Percentiles rank a stretch among this genome's conserved stretches.
Conservation (phyloP, 2,329 filamentous ascomycete genomes). For the Xylariaceae sp. region DNA sequence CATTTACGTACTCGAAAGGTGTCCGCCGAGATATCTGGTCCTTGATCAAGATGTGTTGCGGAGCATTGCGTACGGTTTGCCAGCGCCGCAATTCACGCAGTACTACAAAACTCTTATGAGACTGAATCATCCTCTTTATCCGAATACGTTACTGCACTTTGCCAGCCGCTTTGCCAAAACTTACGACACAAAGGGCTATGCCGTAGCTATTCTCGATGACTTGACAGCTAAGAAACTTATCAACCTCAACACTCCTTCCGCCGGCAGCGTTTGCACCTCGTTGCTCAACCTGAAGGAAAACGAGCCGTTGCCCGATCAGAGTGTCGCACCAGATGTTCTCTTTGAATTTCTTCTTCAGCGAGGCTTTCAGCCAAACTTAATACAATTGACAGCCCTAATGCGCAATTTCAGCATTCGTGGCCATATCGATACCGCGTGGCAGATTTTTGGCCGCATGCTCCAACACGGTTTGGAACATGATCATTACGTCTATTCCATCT, state of each 20-base stretch:
- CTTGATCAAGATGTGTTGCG: constrained; percentile 26
- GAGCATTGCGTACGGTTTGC: no score
- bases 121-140: constrained; percentile 25
- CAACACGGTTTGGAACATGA: constrained; percentile 60
- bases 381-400: constrained; percentile 64
- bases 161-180: constrained; percentile 43
- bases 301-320: constrained; percentile 35
- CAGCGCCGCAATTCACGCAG: no score
- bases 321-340: constrained; percentile 49
- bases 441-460: constrained; percentile 60
- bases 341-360: constrained; percentile 53
- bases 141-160: constrained; percentile 46
- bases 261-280: constrained; percentile 54
- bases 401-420: constrained; percentile 65
- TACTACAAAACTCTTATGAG: constrained; percentile 23
- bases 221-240: constrained; percentile 34
- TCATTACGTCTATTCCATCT: constrained; percentile 60
- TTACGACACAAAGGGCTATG: constrained; percentile 37
- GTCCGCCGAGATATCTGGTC: constrained; percentile 24
- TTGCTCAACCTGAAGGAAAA: constrained; percentile 46
- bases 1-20: constrained; percentile 23
- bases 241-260: constrained; percentile 44
- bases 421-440: constrained; percentile 59
- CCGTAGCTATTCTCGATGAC: constrained; percentile 43
- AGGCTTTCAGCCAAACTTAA: constrained; percentile 60